Evolutionary conservation across 306 rosid genomes (phyloP), one percentile per base, ranked within the genome.

Genomic region (Elaeagnus macrophylla): DNA sequence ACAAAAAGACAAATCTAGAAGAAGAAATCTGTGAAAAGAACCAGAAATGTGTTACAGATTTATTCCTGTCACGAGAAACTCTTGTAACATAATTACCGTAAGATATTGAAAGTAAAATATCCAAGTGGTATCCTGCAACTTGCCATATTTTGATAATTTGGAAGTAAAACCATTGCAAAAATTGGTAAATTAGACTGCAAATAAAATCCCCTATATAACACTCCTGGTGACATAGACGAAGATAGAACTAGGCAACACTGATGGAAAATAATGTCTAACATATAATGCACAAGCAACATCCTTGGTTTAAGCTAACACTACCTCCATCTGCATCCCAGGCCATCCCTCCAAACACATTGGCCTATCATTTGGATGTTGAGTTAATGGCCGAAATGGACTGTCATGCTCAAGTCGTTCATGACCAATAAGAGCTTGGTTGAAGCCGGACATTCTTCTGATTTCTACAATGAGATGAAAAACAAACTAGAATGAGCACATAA

Each of bases 261-360:
- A n/a, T 38, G 37, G 53, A 1, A 48, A 48, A 37, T 37, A 16
- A 19, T 5, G 32, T 25, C 1, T 1, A 7, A 14, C 16, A 15
- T 14, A n/a, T 13, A 58, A 2, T n/a, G 35, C 7, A 32, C n/a
- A 9, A 48, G 2, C 46, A 51, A 10, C 39, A 0, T 5, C 20
- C 39, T 40, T 0, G 4, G 15, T 35, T 25, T 48, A 6, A 56
- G 15, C 49, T 62, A 59, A 50, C 46, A 54, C 57, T 70, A 86
- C 95, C 94, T 87, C 89, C 60, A 75, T 56, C 40, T 84, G 83
- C 66, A 66, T 66, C 37, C 71, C 62, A 67, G 84, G 81, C 94
- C 94, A 87, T 57, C 83, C 89, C 58, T 87, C 94, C 68, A 87
- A 45, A 71, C 81, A 89, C 81, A 81, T 83, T 14, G 82, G 75